phyloP scores from a whole-genome alignment of 805 yeast species.

The Yarrowia yakushimensis region DNA sequence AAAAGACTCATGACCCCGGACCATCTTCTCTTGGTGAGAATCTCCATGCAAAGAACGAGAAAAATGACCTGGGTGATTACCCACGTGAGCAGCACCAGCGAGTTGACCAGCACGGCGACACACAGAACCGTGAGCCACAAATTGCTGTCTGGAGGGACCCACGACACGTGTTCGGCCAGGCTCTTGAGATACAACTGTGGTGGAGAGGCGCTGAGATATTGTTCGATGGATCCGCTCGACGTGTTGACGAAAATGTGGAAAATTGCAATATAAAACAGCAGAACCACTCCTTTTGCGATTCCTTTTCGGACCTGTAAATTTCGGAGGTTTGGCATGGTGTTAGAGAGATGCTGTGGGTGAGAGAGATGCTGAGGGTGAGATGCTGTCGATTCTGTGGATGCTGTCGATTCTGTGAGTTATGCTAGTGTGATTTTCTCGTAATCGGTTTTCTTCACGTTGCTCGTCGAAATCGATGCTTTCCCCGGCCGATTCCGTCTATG shows the following conservation, averaged over 20 bases:
- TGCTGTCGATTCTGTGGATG: too few species aligned
- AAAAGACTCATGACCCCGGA: not conserved
- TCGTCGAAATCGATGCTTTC: not conserved
- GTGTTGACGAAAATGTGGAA: constrained; percentile 21
- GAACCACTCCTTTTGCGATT: constrained; percentile 2
- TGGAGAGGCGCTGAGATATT: not conserved
- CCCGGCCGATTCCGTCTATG: not conserved
- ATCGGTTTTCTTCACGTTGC: too few species aligned
- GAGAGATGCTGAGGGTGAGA: not conserved
- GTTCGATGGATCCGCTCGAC: not conserved
- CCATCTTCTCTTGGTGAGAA: constrained; percentile 10
- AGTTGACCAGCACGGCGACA: not conserved
- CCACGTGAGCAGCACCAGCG: constrained; percentile 15
- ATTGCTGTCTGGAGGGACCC: not conserved
- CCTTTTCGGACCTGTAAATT: not conserved
- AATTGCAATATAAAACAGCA: constrained; percentile 13
- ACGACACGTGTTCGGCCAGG: not conserved
- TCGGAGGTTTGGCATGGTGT: not conserved
- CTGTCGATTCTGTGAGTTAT: too few species aligned
- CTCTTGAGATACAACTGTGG: not conserved
- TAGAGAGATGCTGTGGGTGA: not conserved
- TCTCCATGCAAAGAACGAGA: constrained; percentile 21
- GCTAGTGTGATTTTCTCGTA: too few species aligned
- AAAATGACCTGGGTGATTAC: constrained; percentile 15
- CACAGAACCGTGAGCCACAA: constrained; percentile 4